Evolutionary conservation across 1,284 basidiomycete genomes (phyloP).

Genomic region (Apiotrichum domesticum): DNA sequence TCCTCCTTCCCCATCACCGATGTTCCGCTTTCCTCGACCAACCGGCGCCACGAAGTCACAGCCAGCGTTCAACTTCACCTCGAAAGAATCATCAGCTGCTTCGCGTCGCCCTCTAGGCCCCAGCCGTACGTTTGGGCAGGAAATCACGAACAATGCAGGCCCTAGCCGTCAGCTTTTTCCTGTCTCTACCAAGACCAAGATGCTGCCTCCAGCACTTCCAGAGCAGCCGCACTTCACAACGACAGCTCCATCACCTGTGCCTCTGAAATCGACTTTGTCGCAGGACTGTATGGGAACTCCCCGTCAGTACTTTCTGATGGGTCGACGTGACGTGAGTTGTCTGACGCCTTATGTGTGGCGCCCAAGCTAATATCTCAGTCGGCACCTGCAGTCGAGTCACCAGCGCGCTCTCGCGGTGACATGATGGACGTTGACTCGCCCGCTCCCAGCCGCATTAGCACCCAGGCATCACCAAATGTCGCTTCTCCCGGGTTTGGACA

Average conservation of each 20-base stretch:
- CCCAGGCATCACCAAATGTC: slow-evolving; percentile 22
- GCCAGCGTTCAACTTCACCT: not conserved
- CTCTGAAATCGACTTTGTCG: slow-evolving; percentile 35
- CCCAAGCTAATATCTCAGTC: slow-evolving; percentile 8
- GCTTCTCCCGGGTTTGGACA: slow-evolving; percentile 40
- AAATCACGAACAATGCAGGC: slow-evolving; percentile 27
- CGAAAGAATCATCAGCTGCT: not conserved
- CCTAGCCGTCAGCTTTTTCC: slow-evolving; percentile 1
- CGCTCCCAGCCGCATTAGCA: slow-evolving; percentile 1
- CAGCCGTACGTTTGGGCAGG: slow-evolving; percentile 33
- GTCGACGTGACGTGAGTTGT: slow-evolving; percentile 28
- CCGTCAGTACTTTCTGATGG: slow-evolving; percentile 19
- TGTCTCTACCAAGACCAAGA: slow-evolving; percentile 25
- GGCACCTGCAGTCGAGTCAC: slow-evolving; percentile 11
- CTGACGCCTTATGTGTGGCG: too few relatives aligned
- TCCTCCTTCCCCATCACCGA: slow-evolving; percentile 8
- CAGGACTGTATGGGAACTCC: slow-evolving; percentile 32
- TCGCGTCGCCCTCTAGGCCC: not conserved
- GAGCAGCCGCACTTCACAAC: not conserved
- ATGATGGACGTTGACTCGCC: slow-evolving; percentile 44
- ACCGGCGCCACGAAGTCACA: not conserved
- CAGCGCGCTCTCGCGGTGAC: slow-evolving; percentile 2
- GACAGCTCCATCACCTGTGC: slow-evolving; percentile 15
- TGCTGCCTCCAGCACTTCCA: slow-evolving; percentile 36
- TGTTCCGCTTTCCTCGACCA: not conserved